These are phyloP conservation scores for Marchantia paleacea DNA, from an alignment of 225 moss, liverwort and hornwort species.

Conservation along the genomic window DNA sequence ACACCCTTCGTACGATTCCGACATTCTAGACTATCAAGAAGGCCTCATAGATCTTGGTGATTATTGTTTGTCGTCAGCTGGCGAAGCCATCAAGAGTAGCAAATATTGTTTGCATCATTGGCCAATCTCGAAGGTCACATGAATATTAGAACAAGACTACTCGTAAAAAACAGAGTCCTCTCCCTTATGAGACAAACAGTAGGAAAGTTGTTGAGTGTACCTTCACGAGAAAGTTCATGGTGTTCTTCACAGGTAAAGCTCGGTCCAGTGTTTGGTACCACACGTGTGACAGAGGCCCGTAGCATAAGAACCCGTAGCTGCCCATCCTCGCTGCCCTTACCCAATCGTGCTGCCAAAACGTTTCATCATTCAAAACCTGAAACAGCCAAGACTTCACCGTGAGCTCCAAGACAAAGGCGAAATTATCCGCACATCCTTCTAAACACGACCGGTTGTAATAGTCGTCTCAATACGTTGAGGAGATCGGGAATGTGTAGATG, in stretches of 20 bases:
- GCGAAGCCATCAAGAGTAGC: conserved; percentile 41
- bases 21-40: neutral
- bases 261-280: conserved; percentile 86
- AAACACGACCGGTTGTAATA: too few species aligned
- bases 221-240: conserved; percentile 72
- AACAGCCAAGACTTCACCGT: neutral
- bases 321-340: conserved; percentile 77
- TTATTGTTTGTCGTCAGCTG: conserved; percentile 30
- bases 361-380: conserved; percentile 59
- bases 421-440: too few species aligned
- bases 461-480: too few species aligned
- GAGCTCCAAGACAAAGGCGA: neutral
- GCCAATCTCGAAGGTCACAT: neutral
- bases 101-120: conserved; percentile 38
- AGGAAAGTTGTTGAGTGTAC: conserved; percentile 11
- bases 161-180: neutral
- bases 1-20: neutral
- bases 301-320: conserved; percentile 80
- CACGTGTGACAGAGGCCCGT: conserved; percentile 78
- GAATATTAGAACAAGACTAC: neutral
- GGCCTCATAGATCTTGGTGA: conserved; percentile 45
- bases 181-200: neutral
- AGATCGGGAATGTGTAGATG: too few species aligned
- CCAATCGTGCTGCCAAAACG: conserved; percentile 76
- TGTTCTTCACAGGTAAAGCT: conserved; percentile 56